These are phyloP conservation scores for Ustilago sp. DNA, from an alignment of 1,284 basidiomycete species.

Conservation along the genomic window DNA sequence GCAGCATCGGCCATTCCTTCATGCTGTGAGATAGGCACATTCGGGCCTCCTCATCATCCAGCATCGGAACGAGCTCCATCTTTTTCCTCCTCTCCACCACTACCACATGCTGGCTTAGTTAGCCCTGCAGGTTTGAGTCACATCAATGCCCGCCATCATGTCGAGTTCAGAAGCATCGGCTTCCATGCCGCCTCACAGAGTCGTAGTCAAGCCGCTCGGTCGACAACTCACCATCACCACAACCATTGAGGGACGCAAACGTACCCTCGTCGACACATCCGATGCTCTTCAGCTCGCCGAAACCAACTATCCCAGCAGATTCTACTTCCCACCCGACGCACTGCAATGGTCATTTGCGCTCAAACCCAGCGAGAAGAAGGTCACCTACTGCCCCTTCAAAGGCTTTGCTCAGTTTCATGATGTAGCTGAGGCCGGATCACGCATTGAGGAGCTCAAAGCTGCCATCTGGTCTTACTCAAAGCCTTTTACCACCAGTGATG, in stretches of 20 bases:
- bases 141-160: conserved; percentile 9
- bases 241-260: conserved; percentile 25
- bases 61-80: neutral
- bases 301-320: conserved; percentile 37
- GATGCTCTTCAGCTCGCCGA: conserved; percentile 43
- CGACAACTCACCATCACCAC: conserved; percentile 36
- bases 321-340: conserved; percentile 47
- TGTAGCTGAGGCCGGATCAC: conserved; percentile 21
- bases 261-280: conserved; percentile 34
- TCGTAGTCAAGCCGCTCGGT: conserved; percentile 29
- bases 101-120: neutral
- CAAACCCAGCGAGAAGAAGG: conserved; percentile 23
- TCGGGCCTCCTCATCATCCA: neutral
- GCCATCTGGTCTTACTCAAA: conserved; percentile 44
- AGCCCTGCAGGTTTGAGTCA: neutral
- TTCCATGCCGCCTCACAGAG: conserved; percentile 36
- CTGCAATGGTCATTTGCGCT: conserved; percentile 34
- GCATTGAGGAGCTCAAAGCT: conserved; percentile 25
- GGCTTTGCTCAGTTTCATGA: conserved; percentile 46
- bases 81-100: neutral
- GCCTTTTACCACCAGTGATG: conserved; percentile 40
- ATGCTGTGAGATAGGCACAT: neutral
- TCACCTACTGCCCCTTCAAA: conserved; percentile 52
- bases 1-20: conserved; percentile 7
- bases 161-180: conserved; percentile 15